phyloP scores from a whole-genome alignment of 2,329 filamentous ascomycete species.

The Pseudonectria buxi region DNA sequence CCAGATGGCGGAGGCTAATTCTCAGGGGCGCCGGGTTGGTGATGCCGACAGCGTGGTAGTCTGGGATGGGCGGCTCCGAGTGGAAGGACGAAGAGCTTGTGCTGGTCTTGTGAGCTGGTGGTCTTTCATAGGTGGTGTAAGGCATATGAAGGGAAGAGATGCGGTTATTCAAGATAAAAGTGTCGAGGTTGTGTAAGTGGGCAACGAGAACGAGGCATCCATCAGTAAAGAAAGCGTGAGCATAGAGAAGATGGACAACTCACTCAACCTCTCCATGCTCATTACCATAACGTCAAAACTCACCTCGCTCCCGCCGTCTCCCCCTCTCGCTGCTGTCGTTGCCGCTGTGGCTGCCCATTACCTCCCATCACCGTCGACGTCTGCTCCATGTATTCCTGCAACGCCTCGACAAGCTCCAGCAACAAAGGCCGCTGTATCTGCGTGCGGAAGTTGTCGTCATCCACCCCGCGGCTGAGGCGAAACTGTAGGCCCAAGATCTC shows the following conservation, averaged over 20 bases:
- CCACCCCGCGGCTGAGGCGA: slow-evolving; percentile 10
- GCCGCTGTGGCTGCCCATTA: background rate
- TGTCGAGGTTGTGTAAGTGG: too few species aligned
- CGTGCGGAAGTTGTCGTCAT: slow-evolving; percentile 15
- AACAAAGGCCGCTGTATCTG: slow-evolving; percentile 12
- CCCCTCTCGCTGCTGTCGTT: background rate
- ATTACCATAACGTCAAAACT: background rate
- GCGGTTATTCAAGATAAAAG: slow-evolving; percentile 8
- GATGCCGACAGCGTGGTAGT: slow-evolving; percentile 21
- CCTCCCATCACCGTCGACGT: slow-evolving; percentile 2
- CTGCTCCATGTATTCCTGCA: slow-evolving; percentile 19
- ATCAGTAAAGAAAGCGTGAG: too few species aligned
- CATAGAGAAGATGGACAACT: too few species aligned
- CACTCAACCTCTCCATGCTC: too few species aligned
- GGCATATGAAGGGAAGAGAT: background rate
- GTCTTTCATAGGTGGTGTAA: background rate
- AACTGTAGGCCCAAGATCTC: slow-evolving; percentile 14
- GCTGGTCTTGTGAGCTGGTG: slow-evolving; percentile 1
- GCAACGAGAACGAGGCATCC: too few species aligned
- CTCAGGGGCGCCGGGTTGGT: slow-evolving; percentile 17
- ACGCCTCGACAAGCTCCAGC: slow-evolving; percentile 15
- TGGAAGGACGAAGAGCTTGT: slow-evolving; percentile 18
- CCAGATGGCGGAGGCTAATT: slow-evolving; percentile 19
- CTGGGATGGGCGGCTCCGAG: slow-evolving; percentile 16
- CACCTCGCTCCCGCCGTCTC: background rate